These are phyloP conservation scores for Syzygium jambos DNA, from an alignment of 345 rosid genomes.

Conservation along the genomic window DNA sequence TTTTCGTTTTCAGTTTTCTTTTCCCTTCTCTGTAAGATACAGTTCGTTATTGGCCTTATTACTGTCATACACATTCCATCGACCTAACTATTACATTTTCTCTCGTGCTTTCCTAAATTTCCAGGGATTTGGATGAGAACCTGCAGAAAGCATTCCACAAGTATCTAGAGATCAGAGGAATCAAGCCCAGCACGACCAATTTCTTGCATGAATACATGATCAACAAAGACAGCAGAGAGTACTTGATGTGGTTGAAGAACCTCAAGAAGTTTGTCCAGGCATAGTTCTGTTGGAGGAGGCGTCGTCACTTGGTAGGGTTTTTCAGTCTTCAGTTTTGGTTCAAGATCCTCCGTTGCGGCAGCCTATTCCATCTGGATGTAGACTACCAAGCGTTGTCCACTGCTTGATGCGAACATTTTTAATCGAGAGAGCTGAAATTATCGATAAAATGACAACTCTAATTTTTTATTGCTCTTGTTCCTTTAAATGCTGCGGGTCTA, in stretches of 20 bases:
- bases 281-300: background rate
- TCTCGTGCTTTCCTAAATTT: background rate
- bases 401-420: background rate
- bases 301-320: background rate
- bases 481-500: background rate
- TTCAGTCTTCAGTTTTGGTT: background rate
- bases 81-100: background rate
- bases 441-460: background rate
- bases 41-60: background rate
- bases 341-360: background rate
- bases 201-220: conserved; percentile 92
- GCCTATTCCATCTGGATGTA: background rate
- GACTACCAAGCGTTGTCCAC: background rate
- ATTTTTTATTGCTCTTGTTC: background rate
- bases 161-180: conserved; percentile 72
- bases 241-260: conserved; percentile 58
- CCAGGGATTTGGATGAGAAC: conserved; percentile 85
- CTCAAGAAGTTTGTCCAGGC: conserved; percentile 57
- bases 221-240: conserved; percentile 74
- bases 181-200: conserved; percentile 61
- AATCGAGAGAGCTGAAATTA: background rate
- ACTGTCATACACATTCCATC: background rate
- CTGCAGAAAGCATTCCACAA: conserved; percentile 68
- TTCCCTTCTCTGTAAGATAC: background rate
- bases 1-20: background rate